phyloP scores from a whole-genome alignment of 1,284 basidiomycete genomes.

The Xanthoconium separans region DNA sequence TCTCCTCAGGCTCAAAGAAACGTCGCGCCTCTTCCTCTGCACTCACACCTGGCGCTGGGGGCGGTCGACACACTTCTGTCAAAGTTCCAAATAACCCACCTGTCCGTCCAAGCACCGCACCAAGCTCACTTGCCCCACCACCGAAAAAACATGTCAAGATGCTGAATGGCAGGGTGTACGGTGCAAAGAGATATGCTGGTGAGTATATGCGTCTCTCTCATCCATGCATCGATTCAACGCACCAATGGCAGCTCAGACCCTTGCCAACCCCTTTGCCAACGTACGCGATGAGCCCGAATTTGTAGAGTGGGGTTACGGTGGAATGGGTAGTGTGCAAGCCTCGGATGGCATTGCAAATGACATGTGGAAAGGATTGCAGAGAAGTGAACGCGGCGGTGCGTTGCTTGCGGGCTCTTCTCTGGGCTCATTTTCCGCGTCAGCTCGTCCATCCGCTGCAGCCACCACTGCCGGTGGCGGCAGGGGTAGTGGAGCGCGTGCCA shows the following conservation, averaged over 20 bases:
- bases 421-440: background rate
- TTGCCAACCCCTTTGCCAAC: slow-evolving; percentile 50
- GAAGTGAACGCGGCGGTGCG: slow-evolving; percentile 28
- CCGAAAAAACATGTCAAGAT: slow-evolving; percentile 46
- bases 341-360: slow-evolving; percentile 28
- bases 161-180: slow-evolving; percentile 80
- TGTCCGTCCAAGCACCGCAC: slow-evolving; percentile 18
- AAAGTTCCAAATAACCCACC: background rate
- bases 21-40: slow-evolving; percentile 26
- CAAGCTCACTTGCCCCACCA: background rate
- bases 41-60: slow-evolving; percentile 28
- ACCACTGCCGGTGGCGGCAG: background rate
- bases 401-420: slow-evolving; percentile 18
- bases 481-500: slow-evolving; percentile 9
- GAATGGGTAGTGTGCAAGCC: slow-evolving; percentile 68
- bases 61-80: slow-evolving; percentile 25
- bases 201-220: slow-evolving; percentile 12
- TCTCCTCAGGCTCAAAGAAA: slow-evolving; percentile 33
- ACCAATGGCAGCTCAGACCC: slow-evolving; percentile 16
- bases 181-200: slow-evolving; percentile 44
- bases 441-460: background rate
- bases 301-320: slow-evolving; percentile 84
- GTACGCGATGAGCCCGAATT: slow-evolving; percentile 67
- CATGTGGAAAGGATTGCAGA: slow-evolving; percentile 33
- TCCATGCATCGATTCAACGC: background rate